Conservation (phyloP, 1,284 basidiomycete genomes). For the Porodaedalea pini region DNA sequence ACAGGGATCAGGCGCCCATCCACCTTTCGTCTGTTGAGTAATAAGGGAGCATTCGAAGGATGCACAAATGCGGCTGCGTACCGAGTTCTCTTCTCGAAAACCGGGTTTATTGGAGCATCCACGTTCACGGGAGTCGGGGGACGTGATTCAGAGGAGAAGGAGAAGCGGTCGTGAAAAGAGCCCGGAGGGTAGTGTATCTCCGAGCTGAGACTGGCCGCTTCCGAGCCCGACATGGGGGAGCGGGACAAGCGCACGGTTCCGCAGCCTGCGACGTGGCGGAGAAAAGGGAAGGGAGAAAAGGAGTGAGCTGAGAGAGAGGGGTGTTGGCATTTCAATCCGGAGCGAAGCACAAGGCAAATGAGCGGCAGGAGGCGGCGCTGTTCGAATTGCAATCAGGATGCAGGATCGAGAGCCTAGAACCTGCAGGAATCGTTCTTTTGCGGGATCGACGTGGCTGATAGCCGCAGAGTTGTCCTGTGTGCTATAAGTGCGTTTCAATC, state of each 20-base stretch:
- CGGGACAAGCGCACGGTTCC: not conserved
- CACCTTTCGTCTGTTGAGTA: conserved; percentile 27
- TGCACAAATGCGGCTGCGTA: not conserved
- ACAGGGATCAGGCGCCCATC: conserved; percentile 34
- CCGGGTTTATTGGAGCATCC: conserved; percentile 5
- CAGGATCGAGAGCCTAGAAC: conserved; percentile 49
- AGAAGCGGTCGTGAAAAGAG: conserved; percentile 2
- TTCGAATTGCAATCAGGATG: not conserved
- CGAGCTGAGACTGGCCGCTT: not conserved
- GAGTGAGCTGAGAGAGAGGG: not conserved
- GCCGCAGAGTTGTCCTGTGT: not conserved
- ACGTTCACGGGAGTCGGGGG: conserved; percentile 3
- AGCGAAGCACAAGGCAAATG: conserved; percentile 1
- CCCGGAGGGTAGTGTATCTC: not conserved
- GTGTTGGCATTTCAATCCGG: not conserved
- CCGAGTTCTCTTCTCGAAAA: conserved; percentile 9
- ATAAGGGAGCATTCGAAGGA: not conserved
- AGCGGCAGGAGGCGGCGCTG: not conserved
- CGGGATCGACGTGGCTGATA: conserved; percentile 53
- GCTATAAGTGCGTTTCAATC: conserved; percentile 41
- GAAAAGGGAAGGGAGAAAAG: not conserved
- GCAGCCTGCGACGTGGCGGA: not conserved
- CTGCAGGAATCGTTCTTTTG: conserved; percentile 38
- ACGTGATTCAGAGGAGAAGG: conserved; percentile 1
- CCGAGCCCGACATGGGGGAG: conserved; percentile 13